Conservation (phyloP, 495 filamentous ascomycete species). For the Aspergillus biplanus region DNA sequence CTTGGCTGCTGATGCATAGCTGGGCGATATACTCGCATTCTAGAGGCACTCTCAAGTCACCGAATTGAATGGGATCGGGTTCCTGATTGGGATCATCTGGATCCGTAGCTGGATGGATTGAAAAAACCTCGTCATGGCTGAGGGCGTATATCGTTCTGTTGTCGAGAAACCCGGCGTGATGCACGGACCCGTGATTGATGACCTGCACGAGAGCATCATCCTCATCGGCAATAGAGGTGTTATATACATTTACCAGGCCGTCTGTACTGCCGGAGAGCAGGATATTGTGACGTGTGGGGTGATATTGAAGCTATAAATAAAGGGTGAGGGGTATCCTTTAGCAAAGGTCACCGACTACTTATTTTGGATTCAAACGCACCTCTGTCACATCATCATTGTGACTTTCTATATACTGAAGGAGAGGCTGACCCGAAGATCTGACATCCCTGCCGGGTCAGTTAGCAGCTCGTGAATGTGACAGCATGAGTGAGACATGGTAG, state of each 20-base stretch:
- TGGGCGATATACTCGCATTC: conserved; percentile 84
- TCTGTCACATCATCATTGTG: conserved; percentile 94
- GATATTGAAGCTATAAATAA: conserved; percentile 64
- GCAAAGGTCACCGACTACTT: background rate
- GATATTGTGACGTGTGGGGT: conserved; percentile 62
- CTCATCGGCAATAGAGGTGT: conserved; percentile 74
- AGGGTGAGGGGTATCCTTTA: background rate
- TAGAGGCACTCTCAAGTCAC: conserved; percentile 73
- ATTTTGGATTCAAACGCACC: conserved; percentile 42
- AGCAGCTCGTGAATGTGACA: conserved; percentile 36
- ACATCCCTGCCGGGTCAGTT: conserved; percentile 62
- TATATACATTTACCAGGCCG: conserved; percentile 83
- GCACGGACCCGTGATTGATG: conserved; percentile 87
- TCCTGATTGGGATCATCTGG: conserved; percentile 57
- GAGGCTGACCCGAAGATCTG: conserved; percentile 56
- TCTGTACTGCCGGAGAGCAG: conserved; percentile 92
- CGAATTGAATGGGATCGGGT: conserved; percentile 61
- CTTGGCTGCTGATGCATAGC: conserved; percentile 60
- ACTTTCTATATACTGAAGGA: conserved; percentile 74
- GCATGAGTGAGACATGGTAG: conserved; percentile 9
- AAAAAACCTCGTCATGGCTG: conserved; percentile 80
- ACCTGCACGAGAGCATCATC: conserved; percentile 85
- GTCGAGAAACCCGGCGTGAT: conserved; percentile 80
- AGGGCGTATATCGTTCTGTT: conserved; percentile 70
- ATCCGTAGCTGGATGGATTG: conserved; percentile 71